Evolutionary conservation across 2,329 filamentous ascomycete genomes (phyloP), one percentile per base, ranked within the genome.

Genomic region (Lachnellula occidentalis): DNA sequence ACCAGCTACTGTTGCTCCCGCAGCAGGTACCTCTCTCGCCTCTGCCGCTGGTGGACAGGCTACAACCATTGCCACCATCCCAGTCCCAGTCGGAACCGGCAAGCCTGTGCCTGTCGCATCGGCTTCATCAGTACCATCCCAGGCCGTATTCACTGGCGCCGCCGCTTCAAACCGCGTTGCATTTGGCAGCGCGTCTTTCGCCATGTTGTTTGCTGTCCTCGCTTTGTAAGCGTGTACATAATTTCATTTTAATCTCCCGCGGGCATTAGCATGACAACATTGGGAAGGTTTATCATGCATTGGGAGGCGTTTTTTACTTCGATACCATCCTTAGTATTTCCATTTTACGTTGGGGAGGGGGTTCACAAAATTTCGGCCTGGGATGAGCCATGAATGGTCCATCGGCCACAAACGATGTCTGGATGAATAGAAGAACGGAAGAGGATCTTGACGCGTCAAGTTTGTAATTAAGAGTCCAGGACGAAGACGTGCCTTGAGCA

Each of bases 121-220:
- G 14, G 65, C 69, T 37, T 70, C 71, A 58, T 70, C 71, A 48
- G 67, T 66, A 41, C 58, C 71, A 47, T 64, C 67, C 54, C 63
- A 65, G 49, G 66, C 66, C 42, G 58, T 71, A 47, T 64, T 68
- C 53, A 64, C 65, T 53, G 68, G 71, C 50, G 69, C 72, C 55
- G 63, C 61, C 52, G 48, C 61, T 52, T 50, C 57, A 48, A 51
- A 48, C 52, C 56, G 60, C 58, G 50, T 64, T 54, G 57, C 64
- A 36, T 56, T 67, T 56, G 60, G 65, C 36, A 60, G 57, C 54
- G 50, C 64, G 52, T 41, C 63, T 48, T 60, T 57, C 49, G 60
- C 64, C 46, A 56, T 60, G 43, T n/a, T 66, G 34, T 36, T 66
- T n/a, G 64, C 61, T 34, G 53, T 60, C 19, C 50, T 67, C 15